phyloP scores from a whole-genome alignment of 2,329 filamentous ascomycete genomes.

The Arthroderma uncinatum region DNA sequence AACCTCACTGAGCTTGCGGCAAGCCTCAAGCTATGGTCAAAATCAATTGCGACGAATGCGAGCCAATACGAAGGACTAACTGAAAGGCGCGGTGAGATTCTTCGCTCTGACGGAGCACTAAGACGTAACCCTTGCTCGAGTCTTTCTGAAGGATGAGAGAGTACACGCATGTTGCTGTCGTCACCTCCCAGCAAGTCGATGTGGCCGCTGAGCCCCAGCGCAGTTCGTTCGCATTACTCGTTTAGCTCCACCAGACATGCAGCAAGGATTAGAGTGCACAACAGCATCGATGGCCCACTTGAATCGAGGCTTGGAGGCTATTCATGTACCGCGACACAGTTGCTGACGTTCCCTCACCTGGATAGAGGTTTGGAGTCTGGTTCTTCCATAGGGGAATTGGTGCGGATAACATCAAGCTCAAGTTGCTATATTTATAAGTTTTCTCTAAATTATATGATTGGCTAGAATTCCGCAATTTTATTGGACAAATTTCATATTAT shows the following conservation, averaged over 20 bases:
- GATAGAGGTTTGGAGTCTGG: too few relatives aligned
- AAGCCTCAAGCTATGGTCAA: background rate
- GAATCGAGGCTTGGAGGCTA: background rate
- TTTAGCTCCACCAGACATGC: background rate
- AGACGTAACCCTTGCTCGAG: background rate
- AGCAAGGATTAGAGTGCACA: too few relatives aligned
- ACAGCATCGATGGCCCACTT: too few relatives aligned
- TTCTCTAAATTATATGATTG: too few relatives aligned
- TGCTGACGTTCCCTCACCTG: too few relatives aligned
- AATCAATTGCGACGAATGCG: background rate
- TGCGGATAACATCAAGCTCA: too few relatives aligned
- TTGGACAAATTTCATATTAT: too few relatives aligned
- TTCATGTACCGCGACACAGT: too few relatives aligned
- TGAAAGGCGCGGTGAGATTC: too few relatives aligned
- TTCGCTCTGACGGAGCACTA: background rate
- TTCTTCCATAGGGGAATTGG: too few relatives aligned
- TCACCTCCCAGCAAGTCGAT: background rate
- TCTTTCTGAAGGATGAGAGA: background rate
- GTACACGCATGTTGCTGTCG: constrained; percentile 1
- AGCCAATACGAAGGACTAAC: background rate
- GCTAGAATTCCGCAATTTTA: too few relatives aligned
- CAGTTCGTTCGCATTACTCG: background rate
- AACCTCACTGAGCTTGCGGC: background rate
- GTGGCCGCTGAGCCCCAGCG: background rate
- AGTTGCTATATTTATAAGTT: too few relatives aligned